A percentile compares a stretch with the other conserved stretches of the same genome.
Evolutionary conservation across 805 yeast genomes (phyloP).

Genomic region (Cyberlindnera veronae): DNA sequence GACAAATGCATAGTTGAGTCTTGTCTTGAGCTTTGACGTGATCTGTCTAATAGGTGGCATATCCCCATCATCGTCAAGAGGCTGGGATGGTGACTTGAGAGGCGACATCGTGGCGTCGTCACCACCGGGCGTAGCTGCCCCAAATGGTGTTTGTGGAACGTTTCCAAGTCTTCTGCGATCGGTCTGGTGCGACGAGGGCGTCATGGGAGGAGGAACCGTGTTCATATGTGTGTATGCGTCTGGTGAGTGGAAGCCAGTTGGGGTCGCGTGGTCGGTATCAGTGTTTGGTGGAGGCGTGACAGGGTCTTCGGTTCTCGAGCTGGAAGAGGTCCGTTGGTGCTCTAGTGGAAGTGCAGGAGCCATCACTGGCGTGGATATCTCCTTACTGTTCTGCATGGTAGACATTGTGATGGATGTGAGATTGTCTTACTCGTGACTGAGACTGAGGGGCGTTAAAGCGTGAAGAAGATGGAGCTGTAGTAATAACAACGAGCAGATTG

Average conservation of each 20-base stretch:
- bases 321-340: background rate
- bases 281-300: background rate
- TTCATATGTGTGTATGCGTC: slow-evolving; percentile 15
- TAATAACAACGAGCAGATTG: too few relatives aligned
- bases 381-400: too few relatives aligned
- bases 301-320: background rate
- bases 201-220: slow-evolving; percentile 19
- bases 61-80: slow-evolving; percentile 20
- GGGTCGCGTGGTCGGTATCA: background rate
- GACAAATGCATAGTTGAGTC: slow-evolving; percentile 39
- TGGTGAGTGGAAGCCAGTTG: slow-evolving; percentile 16
- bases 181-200: slow-evolving; percentile 19
- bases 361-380: background rate
- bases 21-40: slow-evolving; percentile 36
- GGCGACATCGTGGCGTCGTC: slow-evolving; percentile 17
- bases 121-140: background rate
- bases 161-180: slow-evolving; percentile 14
- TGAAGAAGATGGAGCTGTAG: too few relatives aligned
- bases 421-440: too few relatives aligned
- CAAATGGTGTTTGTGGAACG: slow-evolving; percentile 25
- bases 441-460: too few relatives aligned
- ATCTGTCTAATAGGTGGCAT: slow-evolving; percentile 38
- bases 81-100: slow-evolving; percentile 26
- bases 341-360: background rate
- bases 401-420: too few relatives aligned